Evolutionary conservation across 129 eudicot species (phyloP).

Genomic region (Flaveria bidentis): DNA sequence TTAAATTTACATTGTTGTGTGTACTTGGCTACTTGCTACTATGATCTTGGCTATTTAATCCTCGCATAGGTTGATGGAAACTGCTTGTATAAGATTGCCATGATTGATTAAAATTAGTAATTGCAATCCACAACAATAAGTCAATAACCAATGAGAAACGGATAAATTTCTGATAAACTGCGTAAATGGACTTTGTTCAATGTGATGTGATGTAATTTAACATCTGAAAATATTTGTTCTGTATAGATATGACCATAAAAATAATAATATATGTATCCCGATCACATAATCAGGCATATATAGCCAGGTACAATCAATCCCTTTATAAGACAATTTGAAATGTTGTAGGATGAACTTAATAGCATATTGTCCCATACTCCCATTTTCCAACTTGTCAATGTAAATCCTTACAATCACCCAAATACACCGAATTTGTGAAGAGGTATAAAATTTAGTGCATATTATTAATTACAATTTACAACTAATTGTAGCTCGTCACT

Average conservation of each 20-base stretch:
- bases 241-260: not conserved
- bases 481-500: not conserved
- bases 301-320: not conserved
- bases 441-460: too few species aligned
- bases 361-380: not conserved
- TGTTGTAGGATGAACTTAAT: not conserved
- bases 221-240: not conserved
- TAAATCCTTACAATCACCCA: not conserved
- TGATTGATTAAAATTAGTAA: not conserved
- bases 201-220: not conserved
- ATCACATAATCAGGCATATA: not conserved
- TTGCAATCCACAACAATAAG: conserved; percentile 5
- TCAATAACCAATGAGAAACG: not conserved
- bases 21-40: not conserved
- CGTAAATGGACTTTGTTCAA: not conserved
- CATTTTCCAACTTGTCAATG: not conserved
- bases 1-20: not conserved
- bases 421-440: not conserved
- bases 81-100: not conserved
- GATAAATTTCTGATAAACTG: not conserved
- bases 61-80: not conserved
- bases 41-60: not conserved
- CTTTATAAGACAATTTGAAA: not conserved
- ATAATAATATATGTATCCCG: not conserved
- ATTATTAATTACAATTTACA: too few species aligned